Percentiles rank a stretch among this genome's conserved stretches.
Evolutionary conservation across 768 basidiomycete species (phyloP).

Genomic region (Clathrus columnatus): DNA sequence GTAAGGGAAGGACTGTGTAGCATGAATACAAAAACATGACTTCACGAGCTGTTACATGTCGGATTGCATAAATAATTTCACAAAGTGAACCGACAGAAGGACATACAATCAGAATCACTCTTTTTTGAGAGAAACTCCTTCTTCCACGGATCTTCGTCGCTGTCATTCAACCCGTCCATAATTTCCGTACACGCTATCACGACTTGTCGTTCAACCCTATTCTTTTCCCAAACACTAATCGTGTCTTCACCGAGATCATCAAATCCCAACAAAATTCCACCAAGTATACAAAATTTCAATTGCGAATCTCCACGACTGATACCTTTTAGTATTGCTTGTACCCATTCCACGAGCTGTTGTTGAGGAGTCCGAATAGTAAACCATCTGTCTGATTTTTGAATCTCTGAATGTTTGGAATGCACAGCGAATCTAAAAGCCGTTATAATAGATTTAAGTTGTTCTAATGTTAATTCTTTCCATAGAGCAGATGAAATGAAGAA

Average conservation of each 20-base stretch:
- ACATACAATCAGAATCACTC: no score
- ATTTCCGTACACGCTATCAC: slow-evolving; percentile 67
- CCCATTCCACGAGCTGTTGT: slow-evolving; percentile 42
- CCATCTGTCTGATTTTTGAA: slow-evolving; percentile 24
- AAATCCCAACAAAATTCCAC: slow-evolving; percentile 56
- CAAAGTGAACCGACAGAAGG: neutral
- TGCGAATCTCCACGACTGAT: slow-evolving; percentile 59
- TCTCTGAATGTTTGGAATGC: slow-evolving; percentile 40
- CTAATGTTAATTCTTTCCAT: slow-evolving; percentile 31
- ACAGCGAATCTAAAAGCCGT: slow-evolving; percentile 53
- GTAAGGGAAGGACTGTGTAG: neutral
- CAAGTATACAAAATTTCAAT: slow-evolving; percentile 50
- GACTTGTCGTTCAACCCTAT: slow-evolving; percentile 52
- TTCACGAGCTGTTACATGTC: neutral
- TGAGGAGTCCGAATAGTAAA: slow-evolving; percentile 23
- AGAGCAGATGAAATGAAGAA: slow-evolving; percentile 47
- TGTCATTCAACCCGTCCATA: slow-evolving; percentile 38
- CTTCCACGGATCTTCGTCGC: slow-evolving; percentile 45
- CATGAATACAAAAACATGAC: slow-evolving; percentile 4
- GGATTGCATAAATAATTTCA: neutral
- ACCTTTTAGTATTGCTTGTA: slow-evolving; percentile 42
- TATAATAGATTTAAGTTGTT: slow-evolving; percentile 40
- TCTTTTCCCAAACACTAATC: slow-evolving; percentile 26
- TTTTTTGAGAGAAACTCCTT: slow-evolving; percentile 44
- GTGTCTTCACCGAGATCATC: slow-evolving; percentile 38